Evolutionary conservation across 192 early-diverging fungal genomes (phyloP).

Genomic region (Coemansia asiatica): DNA sequence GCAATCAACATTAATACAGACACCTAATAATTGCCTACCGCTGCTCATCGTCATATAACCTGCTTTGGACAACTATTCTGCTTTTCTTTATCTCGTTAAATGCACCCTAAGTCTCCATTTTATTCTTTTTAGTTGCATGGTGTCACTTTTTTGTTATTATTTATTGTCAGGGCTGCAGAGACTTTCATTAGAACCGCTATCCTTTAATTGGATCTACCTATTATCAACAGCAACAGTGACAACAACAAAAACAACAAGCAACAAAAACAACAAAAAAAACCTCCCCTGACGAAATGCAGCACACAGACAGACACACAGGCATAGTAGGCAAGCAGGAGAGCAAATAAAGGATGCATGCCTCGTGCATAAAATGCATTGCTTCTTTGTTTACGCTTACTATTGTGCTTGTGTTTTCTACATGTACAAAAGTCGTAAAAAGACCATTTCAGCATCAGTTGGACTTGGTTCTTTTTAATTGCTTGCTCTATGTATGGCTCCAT

Average conservation of each 20-base stretch:
- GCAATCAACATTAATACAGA: slow-evolving; percentile 2
- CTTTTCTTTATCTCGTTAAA: neutral
- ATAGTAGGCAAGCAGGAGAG: neutral
- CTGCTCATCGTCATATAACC: neutral
- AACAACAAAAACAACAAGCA: neutral
- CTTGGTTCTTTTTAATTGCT: neutral
- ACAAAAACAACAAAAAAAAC: neutral
- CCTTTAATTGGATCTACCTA: slow-evolving; percentile 8
- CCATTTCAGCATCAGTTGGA: neutral
- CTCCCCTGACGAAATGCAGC: too few relatives aligned
- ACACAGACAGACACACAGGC: too few relatives aligned
- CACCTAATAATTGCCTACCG: slow-evolving; percentile 6
- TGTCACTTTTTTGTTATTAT: neutral
- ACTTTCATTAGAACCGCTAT: slow-evolving; percentile 7
- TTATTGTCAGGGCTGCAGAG: neutral
- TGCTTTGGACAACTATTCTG: neutral
- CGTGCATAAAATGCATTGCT: slow-evolving; percentile 11
- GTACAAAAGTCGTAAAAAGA: neutral
- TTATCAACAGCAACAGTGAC: neutral
- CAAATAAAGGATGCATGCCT: slow-evolving; percentile 2
- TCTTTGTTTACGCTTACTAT: slow-evolving; percentile 12
- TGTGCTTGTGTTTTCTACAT: slow-evolving; percentile 9
- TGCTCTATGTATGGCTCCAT: neutral
- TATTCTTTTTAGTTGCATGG: neutral
- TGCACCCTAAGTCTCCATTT: neutral